These are phyloP conservation scores for Pachysolen tannophilus DNA, from an alignment of 805 yeast genomes.

Conservation along the genomic window DNA sequence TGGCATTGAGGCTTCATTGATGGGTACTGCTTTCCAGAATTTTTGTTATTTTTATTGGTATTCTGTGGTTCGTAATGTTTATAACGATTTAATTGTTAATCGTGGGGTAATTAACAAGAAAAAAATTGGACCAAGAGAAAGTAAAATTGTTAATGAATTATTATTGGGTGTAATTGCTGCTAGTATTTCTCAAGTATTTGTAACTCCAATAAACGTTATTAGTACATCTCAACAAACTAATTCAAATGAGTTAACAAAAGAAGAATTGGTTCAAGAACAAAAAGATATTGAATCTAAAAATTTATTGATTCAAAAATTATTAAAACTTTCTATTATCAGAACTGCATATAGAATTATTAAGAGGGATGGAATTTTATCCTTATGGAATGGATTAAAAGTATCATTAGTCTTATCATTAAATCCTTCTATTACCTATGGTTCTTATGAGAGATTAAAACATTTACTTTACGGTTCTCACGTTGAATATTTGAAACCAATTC, in stretches of 20 bases:
- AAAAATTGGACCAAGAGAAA: slow-evolving; percentile 2
- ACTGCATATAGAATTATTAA: slow-evolving; percentile 43
- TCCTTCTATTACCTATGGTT: slow-evolving; percentile 83
- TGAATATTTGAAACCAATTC: slow-evolving; percentile 43
- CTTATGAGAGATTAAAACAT: slow-evolving; percentile 60
- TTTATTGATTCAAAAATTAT: slow-evolving; percentile 11
- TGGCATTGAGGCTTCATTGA: slow-evolving; percentile 59
- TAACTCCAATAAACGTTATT: slow-evolving; percentile 73
- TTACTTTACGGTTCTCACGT: slow-evolving; percentile 34
- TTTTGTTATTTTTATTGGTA: slow-evolving; percentile 88
- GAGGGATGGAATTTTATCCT: slow-evolving; percentile 61
- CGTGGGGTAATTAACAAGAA: neutral
- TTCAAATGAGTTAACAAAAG: neutral
- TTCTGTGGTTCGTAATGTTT: slow-evolving; percentile 55
- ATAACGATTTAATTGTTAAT: slow-evolving; percentile 24
- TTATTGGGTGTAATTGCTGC: slow-evolving; percentile 76
- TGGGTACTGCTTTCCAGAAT: slow-evolving; percentile 70
- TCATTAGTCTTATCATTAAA: slow-evolving; percentile 69
- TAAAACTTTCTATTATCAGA: slow-evolving; percentile 22
- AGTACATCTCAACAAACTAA: slow-evolving; percentile 56
- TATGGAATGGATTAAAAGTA: slow-evolving; percentile 82
- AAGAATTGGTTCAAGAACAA: slow-evolving; percentile 1
- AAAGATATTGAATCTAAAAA: slow-evolving; percentile 9
- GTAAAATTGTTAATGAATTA: slow-evolving; percentile 40
- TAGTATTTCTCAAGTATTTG: slow-evolving; percentile 69